phyloP scores from a whole-genome alignment of 495 filamentous ascomycete species.

The Podospora sp. region DNA sequence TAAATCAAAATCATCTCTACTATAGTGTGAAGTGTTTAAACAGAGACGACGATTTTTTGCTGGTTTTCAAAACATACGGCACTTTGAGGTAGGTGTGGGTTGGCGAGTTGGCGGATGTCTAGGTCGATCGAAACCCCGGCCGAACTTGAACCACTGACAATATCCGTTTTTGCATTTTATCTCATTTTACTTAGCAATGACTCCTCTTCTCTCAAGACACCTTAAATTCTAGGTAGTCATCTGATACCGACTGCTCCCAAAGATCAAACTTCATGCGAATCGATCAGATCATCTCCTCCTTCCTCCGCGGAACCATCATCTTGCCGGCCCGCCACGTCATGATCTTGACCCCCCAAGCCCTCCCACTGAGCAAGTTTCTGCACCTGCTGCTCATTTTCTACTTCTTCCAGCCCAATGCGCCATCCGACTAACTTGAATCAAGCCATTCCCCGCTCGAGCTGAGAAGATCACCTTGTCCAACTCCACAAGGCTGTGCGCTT shows the following conservation, averaged over 20 bases:
- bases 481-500: background rate
- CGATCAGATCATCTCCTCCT: too few species aligned
- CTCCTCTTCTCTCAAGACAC: too few species aligned
- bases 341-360: background rate
- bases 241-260: too few species aligned
- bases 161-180: too few species aligned
- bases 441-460: background rate
- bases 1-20: background rate
- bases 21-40: background rate
- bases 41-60: background rate
- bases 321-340: background rate
- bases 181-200: too few species aligned
- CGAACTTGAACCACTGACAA: too few species aligned
- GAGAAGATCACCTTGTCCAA: background rate
- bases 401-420: background rate
- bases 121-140: too few species aligned
- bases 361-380: background rate
- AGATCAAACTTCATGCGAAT: too few species aligned
- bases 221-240: too few species aligned
- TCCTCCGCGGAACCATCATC: too few species aligned
- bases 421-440: background rate
- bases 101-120: too few species aligned
- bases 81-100: background rate
- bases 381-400: too few species aligned
- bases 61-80: background rate